Conservation (phyloP, 768 basidiomycete genomes). For the Dentipellis sp. region DNA sequence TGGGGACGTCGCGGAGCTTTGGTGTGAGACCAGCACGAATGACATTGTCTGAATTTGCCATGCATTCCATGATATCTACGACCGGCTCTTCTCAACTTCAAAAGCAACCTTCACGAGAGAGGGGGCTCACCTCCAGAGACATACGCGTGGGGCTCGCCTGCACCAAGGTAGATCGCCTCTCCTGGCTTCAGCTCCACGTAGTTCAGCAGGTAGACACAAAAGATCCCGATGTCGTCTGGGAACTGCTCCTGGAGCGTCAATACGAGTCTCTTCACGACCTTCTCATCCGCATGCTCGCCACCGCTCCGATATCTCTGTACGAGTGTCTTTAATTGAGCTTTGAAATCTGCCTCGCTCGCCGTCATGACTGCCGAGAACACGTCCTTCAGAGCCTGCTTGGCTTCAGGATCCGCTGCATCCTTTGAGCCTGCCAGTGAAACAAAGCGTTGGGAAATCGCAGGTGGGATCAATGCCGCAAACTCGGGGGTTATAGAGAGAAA, state of each 20-base stretch:
- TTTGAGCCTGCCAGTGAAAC: slow-evolving; percentile 31
- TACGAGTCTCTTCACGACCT: slow-evolving; percentile 52
- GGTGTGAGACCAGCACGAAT: slow-evolving; percentile 97
- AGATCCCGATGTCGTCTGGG: slow-evolving; percentile 87
- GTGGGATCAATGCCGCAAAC: slow-evolving; percentile 60
- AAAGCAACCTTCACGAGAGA: neutral
- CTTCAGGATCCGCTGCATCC: slow-evolving; percentile 33
- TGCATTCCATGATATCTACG: slow-evolving; percentile 94
- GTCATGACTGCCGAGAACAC: slow-evolving; percentile 85
- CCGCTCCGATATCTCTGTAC: slow-evolving; percentile 51
- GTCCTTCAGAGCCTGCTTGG: slow-evolving; percentile 57
- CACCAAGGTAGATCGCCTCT: slow-evolving; percentile 90
- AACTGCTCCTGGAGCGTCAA: slow-evolving; percentile 61
- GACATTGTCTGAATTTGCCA: slow-evolving; percentile 99
- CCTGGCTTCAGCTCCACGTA: slow-evolving; percentile 71
- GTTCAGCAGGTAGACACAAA: slow-evolving; percentile 88
- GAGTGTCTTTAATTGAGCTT: slow-evolving; percentile 45
- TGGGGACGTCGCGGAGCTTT: slow-evolving; percentile 89
- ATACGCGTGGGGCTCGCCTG: slow-evolving; percentile 96
- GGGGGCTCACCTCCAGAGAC: slow-evolving; percentile 72
- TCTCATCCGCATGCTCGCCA: slow-evolving; percentile 30
- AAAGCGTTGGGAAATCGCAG: slow-evolving; percentile 43
- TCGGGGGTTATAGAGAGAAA: slow-evolving; percentile 69
- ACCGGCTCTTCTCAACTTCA: neutral
- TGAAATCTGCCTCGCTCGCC: slow-evolving; percentile 45